A percentile compares a stretch with the other conserved stretches of the same genome.
phyloP scores from a whole-genome alignment of 805 yeast species.

The Saccharomycopsis lassenensis region DNA sequence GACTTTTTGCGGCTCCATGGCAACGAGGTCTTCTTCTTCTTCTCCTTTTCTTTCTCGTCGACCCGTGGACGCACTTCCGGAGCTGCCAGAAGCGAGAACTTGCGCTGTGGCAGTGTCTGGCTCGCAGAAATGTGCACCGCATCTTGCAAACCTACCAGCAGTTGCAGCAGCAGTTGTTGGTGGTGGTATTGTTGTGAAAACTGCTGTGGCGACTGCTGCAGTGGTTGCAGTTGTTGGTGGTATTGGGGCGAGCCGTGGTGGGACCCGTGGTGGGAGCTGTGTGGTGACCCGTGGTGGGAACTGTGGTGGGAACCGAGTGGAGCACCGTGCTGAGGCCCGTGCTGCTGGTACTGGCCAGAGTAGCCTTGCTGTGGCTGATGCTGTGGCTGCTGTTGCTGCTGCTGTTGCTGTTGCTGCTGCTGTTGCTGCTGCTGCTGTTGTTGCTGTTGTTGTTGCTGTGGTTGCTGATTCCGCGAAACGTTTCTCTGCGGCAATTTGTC shows the following conservation, averaged over 20 bases:
- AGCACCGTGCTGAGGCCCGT: background rate
- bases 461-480: conserved; percentile 1
- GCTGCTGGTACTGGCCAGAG: conserved; percentile 4
- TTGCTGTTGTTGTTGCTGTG: background rate
- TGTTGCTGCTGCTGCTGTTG: conserved; percentile 1
- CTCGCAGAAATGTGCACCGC: conserved; percentile 5
- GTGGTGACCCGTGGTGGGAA: background rate
- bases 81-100: conserved; percentile 1
- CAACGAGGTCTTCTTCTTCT: too few species aligned
- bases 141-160: conserved; percentile 4
- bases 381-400: conserved; percentile 6
- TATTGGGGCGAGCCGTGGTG: too few species aligned
- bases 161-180: background rate
- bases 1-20: too few species aligned
- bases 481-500: conserved; percentile 1
- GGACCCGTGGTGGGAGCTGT: too few species aligned
- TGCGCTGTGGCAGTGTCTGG: conserved; percentile 1
- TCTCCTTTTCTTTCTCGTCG: too few species aligned
- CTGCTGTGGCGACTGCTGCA: background rate
- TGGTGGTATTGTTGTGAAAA: background rate
- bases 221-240: background rate
- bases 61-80: too few species aligned
- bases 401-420: conserved; percentile 1
- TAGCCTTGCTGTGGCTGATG: background rate
- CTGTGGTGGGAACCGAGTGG: conserved; percentile 6